phyloP scores from a whole-genome alignment of 306 rosid species.

The Prunus mongolica region DNA sequence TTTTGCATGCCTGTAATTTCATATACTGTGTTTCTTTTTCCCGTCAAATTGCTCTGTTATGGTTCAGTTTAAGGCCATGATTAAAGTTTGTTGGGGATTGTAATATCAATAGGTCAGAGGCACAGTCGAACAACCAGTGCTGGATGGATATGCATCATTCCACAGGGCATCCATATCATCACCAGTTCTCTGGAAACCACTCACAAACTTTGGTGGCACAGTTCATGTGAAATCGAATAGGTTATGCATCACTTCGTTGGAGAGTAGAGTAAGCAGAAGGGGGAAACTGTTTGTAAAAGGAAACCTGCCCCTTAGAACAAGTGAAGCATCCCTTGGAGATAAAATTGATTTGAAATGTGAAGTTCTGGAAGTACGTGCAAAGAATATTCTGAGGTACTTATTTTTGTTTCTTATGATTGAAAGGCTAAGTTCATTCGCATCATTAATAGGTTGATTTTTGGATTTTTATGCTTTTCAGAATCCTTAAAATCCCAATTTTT shows the following conservation, averaged over 20 bases:
- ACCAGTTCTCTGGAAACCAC: conserved; percentile 73
- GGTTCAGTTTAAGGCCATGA: not conserved
- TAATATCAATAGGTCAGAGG: conserved; percentile 68
- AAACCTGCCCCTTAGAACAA: conserved; percentile 84
- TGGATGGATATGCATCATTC: conserved; percentile 88
- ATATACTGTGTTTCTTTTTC: not conserved
- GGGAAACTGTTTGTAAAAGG: conserved; percentile 84
- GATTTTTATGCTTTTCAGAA: conserved; percentile 2
- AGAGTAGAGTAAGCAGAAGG: conserved; percentile 81
- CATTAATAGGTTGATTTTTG: not conserved
- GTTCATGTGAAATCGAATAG: conserved; percentile 80
- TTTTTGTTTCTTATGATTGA: conserved; percentile 12
- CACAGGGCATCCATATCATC: conserved; percentile 89
- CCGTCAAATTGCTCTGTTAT: not conserved
- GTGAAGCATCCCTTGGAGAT: conserved; percentile 69
- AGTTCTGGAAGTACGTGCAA: conserved; percentile 74
- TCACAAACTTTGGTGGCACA: conserved; percentile 75
- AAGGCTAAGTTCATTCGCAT: not conserved
- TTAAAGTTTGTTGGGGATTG: conserved; percentile 14
- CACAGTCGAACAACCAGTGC: conserved; percentile 79
- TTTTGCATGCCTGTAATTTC: not conserved
- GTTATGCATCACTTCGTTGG: conserved; percentile 77
- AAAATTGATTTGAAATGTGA: conserved; percentile 88
- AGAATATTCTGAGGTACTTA: conserved; percentile 70
- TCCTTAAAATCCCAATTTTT: not conserved